phyloP scores from a whole-genome alignment of 202 grass and related monocot species.

The Digitaria exilis region DNA sequence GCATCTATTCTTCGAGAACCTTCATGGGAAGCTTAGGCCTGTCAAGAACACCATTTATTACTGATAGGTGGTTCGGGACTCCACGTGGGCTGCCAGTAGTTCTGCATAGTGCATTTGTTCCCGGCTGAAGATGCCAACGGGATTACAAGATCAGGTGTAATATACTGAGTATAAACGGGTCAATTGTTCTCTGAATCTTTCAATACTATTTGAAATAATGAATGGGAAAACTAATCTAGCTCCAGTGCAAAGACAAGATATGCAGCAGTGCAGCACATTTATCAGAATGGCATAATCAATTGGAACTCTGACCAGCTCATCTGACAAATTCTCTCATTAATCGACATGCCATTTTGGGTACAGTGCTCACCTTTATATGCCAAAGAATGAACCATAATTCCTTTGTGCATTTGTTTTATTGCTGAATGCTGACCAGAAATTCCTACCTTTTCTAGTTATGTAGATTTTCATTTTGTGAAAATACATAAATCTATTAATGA shows the following conservation, averaged over 20 bases:
- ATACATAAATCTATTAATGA: neutral
- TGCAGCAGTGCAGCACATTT: neutral
- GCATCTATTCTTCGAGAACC: slow-evolving; percentile 47
- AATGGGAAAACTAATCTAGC: neutral
- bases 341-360: slow-evolving; percentile 1
- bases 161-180: slow-evolving; percentile 49
- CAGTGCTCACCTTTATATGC: slow-evolving; percentile 11
- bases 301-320: neutral
- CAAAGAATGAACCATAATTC: slow-evolving; percentile 24
- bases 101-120: slow-evolving; percentile 42
- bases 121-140: slow-evolving; percentile 46
- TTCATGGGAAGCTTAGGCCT: slow-evolving; percentile 29
- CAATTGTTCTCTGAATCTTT: slow-evolving; percentile 32
- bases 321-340: neutral
- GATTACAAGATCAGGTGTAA: slow-evolving; percentile 47
- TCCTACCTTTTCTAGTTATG: neutral
- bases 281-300: neutral
- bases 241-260: slow-evolving; percentile 1
- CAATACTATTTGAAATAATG: slow-evolving; percentile 23
- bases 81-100: slow-evolving; percentile 18
- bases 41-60: slow-evolving; percentile 36
- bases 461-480: neutral
- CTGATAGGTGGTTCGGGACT: slow-evolving; percentile 27
- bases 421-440: neutral
- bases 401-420: slow-evolving; percentile 5